These are phyloP conservation scores for Misopates orontium DNA, from an alignment of 257 asterid genomes.

Conservation along the genomic window DNA sequence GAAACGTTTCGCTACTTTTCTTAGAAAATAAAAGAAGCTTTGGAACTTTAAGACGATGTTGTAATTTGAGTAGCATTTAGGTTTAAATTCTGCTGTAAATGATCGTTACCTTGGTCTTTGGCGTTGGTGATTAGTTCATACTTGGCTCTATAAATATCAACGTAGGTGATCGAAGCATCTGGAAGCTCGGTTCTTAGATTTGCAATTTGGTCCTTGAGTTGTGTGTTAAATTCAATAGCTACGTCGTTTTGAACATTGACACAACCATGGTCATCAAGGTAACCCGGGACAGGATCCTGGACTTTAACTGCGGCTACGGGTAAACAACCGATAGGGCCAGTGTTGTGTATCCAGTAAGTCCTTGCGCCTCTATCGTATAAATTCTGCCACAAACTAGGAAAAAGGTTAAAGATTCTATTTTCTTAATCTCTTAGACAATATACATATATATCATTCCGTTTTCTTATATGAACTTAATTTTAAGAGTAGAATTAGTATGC, in stretches of 20 bases:
- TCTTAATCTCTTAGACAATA: too few relatives aligned
- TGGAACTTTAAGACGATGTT: neutral
- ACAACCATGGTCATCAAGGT: constrained; percentile 64
- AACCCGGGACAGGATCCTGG: constrained; percentile 38
- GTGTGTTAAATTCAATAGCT: constrained; percentile 52
- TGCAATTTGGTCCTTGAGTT: constrained; percentile 40
- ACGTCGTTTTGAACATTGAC: constrained; percentile 48
- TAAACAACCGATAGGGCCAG: constrained; percentile 75
- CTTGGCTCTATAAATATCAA: constrained; percentile 66
- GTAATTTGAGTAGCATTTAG: neutral
- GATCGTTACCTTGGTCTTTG: constrained; percentile 40
- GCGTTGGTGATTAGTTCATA: constrained; percentile 57
- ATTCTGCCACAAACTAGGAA: too few relatives aligned
- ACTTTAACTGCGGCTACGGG: constrained; percentile 36
- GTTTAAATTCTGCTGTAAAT: neutral
- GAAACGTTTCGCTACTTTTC: too few relatives aligned
- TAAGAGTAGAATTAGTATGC: too few relatives aligned
- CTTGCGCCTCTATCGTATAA: constrained; percentile 59
- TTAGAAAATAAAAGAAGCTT: too few relatives aligned
- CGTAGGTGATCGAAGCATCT: constrained; percentile 53
- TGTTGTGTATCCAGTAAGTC: constrained; percentile 67
- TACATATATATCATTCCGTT: too few relatives aligned
- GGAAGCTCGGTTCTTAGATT: constrained; percentile 46
- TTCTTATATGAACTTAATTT: too few relatives aligned
- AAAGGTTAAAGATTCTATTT: too few relatives aligned